Evolutionary conservation across 2,329 filamentous ascomycete genomes (phyloP).

Genomic region (Ascosphaera aggregata): DNA sequence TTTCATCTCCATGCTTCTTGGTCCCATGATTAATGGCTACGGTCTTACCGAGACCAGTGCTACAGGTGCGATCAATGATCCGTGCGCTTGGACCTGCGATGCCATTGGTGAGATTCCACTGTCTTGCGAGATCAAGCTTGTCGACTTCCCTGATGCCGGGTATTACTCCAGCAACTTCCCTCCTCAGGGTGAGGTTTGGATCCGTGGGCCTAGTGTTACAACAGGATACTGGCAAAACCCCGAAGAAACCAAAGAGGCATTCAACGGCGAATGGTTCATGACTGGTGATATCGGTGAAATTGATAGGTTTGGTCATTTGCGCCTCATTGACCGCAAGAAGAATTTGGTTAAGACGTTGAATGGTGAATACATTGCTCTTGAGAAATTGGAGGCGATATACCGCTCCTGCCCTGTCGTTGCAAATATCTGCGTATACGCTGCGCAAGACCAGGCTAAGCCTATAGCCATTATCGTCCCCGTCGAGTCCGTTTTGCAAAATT

Average conservation of each 20-base stretch:
- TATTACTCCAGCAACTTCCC: slow-evolving; percentile 77
- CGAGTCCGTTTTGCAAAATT: slow-evolving; percentile 36
- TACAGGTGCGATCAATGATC: slow-evolving; percentile 37
- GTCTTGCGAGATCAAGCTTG: slow-evolving; percentile 50
- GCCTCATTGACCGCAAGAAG: slow-evolving; percentile 92
- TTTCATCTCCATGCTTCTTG: slow-evolving; percentile 80
- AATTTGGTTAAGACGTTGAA: slow-evolving; percentile 97
- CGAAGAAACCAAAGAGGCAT: slow-evolving; percentile 60
- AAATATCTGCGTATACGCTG: slow-evolving; percentile 34
- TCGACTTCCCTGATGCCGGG: slow-evolving; percentile 83
- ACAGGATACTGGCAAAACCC: slow-evolving; percentile 73
- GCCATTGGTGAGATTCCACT: slow-evolving; percentile 38
- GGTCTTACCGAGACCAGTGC: slow-evolving; percentile 84
- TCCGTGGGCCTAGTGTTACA: slow-evolving; percentile 65
- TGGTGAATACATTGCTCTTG: slow-evolving; percentile 93
- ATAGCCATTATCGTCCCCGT: slow-evolving; percentile 37
- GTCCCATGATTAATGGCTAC: slow-evolving; percentile 86
- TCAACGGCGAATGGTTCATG: slow-evolving; percentile 87
- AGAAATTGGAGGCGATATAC: slow-evolving; percentile 90
- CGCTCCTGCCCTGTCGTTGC: slow-evolving; percentile 27
- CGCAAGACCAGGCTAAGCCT: slow-evolving; percentile 27
- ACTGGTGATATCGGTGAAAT: slow-evolving; percentile 80
- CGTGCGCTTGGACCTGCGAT: slow-evolving; percentile 49
- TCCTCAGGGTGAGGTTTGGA: slow-evolving; percentile 69
- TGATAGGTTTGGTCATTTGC: slow-evolving; percentile 66